Conservation (phyloP, 1,284 basidiomycete species). For the Leccinum insigne region DNA sequence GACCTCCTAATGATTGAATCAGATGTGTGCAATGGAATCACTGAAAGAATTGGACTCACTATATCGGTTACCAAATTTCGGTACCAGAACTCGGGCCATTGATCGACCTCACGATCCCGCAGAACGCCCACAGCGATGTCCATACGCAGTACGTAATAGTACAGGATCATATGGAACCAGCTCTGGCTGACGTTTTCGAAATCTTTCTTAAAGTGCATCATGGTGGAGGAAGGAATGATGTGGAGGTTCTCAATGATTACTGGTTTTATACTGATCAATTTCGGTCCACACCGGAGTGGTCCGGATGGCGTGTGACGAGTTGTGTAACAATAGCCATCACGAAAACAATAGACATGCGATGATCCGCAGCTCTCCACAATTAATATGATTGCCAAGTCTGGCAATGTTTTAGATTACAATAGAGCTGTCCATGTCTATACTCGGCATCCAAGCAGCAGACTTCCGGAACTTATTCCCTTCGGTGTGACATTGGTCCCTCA, state of each 20-base stretch:
- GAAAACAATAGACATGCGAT: not conserved
- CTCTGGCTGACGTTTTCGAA: not conserved
- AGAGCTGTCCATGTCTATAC: not conserved
- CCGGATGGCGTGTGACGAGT: not conserved
- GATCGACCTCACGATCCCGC: too few species aligned
- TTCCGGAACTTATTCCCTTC: not conserved
- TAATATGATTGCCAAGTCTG: not conserved
- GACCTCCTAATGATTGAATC: too few species aligned
- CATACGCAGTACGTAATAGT: too few species aligned
- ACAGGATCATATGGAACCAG: not conserved
- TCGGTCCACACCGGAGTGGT: not conserved
- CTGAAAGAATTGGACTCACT: not conserved
- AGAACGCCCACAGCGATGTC: too few species aligned
- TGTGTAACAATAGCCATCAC: not conserved
- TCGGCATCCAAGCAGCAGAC: not conserved
- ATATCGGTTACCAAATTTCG: not conserved
- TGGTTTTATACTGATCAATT: not conserved
- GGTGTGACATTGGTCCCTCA: not conserved
- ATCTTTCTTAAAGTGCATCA: not conserved
- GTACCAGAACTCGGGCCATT: too few species aligned
- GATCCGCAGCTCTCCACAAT: not conserved
- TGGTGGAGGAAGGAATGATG: not conserved
- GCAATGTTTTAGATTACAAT: not conserved
- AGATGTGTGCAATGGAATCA: too few species aligned
- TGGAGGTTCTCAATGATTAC: not conserved